Conservation (phyloP, 495 filamentous ascomycete genomes). For the Rostrohypoxylon terebratum region DNA sequence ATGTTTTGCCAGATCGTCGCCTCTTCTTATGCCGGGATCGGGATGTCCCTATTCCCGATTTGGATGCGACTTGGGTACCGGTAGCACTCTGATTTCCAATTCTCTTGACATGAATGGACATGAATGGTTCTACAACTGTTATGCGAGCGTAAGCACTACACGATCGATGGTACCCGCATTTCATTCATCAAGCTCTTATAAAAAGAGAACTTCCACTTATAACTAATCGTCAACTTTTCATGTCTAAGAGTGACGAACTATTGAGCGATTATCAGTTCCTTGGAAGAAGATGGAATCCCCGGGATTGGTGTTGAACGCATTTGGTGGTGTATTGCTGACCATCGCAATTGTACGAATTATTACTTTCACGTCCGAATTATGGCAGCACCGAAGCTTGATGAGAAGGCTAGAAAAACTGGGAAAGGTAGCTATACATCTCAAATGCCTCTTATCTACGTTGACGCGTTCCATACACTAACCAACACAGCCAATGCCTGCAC, state of each 20-base stretch:
- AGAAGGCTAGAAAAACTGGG: constrained; percentile 38
- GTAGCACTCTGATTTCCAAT: constrained; percentile 11
- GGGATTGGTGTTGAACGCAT: constrained; percentile 27
- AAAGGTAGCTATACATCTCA: constrained; percentile 31
- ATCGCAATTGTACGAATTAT: constrained; percentile 21
- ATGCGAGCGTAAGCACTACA: too few relatives aligned
- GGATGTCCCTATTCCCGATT: neutral
- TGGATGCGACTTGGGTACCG: neutral
- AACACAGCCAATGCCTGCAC: constrained; percentile 45
- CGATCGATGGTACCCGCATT: too few relatives aligned
- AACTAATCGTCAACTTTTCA: neutral
- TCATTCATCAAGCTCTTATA: too few relatives aligned
- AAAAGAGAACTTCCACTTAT: too few relatives aligned
- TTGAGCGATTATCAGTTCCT: neutral
- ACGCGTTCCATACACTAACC: neutral
- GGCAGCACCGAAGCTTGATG: constrained; percentile 35
- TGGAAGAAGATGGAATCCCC: constrained; percentile 23
- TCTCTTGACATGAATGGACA: neutral
- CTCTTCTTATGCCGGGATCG: neutral
- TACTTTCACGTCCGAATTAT: constrained; percentile 36
- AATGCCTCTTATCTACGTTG: neutral
- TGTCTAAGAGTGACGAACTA: neutral
- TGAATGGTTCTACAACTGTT: too few relatives aligned
- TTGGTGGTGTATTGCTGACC: constrained; percentile 33
- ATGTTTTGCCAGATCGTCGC: neutral